Conservation (phyloP, 2,329 filamentous ascomycete genomes). For the Zopfia rhizophila region DNA sequence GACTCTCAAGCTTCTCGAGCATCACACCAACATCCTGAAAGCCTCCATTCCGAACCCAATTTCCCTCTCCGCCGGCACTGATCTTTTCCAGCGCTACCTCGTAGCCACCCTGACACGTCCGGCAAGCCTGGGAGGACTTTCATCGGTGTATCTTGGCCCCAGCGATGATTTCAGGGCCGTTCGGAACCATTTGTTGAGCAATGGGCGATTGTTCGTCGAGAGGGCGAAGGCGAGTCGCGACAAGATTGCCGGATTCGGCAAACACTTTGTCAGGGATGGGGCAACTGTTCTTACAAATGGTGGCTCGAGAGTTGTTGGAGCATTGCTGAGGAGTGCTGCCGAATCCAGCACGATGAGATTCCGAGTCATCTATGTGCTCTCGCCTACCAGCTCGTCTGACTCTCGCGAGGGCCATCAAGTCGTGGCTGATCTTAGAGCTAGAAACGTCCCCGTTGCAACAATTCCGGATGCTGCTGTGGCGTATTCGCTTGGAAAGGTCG, state of each 20-base stretch:
- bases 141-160: too few relatives aligned
- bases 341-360: constrained; percentile 76
- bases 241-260: constrained; percentile 82
- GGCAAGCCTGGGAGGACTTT: constrained; percentile 37
- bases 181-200: constrained; percentile 82
- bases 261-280: constrained; percentile 80
- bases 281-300: constrained; percentile 90
- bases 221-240: constrained; percentile 86
- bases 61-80: constrained; percentile 90
- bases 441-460: constrained; percentile 83
- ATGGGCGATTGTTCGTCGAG: constrained; percentile 86
- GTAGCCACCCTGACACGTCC: constrained; percentile 74
- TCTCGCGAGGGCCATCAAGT: constrained; percentile 72
- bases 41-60: constrained; percentile 85
- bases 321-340: constrained; percentile 78
- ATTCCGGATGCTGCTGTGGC: constrained; percentile 81
- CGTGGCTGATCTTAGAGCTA: constrained; percentile 75
- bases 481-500: constrained; percentile 79
- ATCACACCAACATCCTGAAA: constrained; percentile 81
- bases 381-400: constrained; percentile 47
- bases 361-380: constrained; percentile 77
- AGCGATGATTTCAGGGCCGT: constrained; percentile 82
- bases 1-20: constrained; percentile 85
- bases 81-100: constrained; percentile 94
- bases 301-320: constrained; percentile 83